phyloP scores from a whole-genome alignment of 2,329 filamentous ascomycete genomes.

The Fusarium sororula region DNA sequence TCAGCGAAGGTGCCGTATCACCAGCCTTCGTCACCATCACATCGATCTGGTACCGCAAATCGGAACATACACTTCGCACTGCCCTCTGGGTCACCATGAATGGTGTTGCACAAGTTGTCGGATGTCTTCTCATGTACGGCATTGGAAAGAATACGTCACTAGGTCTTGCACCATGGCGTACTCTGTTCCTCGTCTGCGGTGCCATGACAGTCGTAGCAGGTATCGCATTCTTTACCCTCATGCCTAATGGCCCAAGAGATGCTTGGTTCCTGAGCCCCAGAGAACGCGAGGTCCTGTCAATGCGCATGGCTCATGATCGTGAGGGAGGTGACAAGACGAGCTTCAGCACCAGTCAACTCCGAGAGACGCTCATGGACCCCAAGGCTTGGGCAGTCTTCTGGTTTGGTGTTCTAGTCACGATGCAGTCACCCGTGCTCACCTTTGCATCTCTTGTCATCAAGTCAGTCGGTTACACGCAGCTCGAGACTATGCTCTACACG shows the following conservation, averaged over 20 bases:
- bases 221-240: not conserved
- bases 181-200: not conserved
- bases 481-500: not conserved
- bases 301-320: not conserved
- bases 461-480: not conserved
- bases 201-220: not conserved
- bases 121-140: not conserved
- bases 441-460: not conserved
- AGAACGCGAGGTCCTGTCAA: not conserved
- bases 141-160: not conserved
- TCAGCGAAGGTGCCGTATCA: not conserved
- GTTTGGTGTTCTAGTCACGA: not conserved
- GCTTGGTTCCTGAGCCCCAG: not conserved
- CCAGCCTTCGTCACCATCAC: not conserved
- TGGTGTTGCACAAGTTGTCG: not conserved
- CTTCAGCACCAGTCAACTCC: not conserved
- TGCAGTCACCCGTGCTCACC: not conserved
- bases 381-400: not conserved
- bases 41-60: not conserved
- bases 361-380: not conserved
- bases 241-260: not conserved
- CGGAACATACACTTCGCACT: not conserved
- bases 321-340: not conserved
- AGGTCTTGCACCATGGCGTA: not conserved
- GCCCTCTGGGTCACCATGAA: not conserved